Evolutionary conservation across 495 filamentous ascomycete species (phyloP), one percentile per base, ranked within the genome.

Genomic region (Aspergillus carlsbadensis): DNA sequence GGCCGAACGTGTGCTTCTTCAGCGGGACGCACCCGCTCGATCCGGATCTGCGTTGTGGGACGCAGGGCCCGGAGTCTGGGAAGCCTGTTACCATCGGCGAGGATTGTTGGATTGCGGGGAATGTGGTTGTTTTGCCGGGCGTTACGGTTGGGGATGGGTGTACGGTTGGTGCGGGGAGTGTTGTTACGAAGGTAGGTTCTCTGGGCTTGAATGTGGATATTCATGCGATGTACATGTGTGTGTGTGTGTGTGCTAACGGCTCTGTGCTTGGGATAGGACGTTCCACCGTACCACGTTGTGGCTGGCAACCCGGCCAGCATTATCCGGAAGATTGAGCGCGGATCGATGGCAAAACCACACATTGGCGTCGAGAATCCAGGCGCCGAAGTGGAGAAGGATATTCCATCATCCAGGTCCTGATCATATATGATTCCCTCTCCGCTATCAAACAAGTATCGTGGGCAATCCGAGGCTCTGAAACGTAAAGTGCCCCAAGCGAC

Each of bases 41-140:
- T 58, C 89, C 89, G 2, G 75, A 75, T 0, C 54, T 91, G 10
- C 78, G 91, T 10, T 87, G 92, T 62, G 91, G 92, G 0, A 84
- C 79, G 3, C 66, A 81, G 39, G 91, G 91, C 0, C 88, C 91
- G 0, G 92, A 96, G 70, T 61, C 71, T 22, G 92, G 91, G 1
- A 84, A 80, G 52, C 85, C 88, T 15, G 88, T 96, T 59, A 78
- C 71, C 10, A 84, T 96, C 54, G 90, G 86, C 0, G 89, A 94
- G 61, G 92, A 96, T 69, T 94, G 90, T 60, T 96, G 92, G 92
- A 68, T 96, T 20, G 90, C 88, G 0, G 92, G 92, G 0, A 87
- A 86, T 65, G 89, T 88, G 8, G 80, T 79, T 31, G 76, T 96
- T 7, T 67, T 89, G 13, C 84, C 89, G 0, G 92, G 92, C 0